These are phyloP conservation scores for Zizania latifolia DNA, from an alignment of 176 grass and related monocot species.

Conservation along the genomic window DNA sequence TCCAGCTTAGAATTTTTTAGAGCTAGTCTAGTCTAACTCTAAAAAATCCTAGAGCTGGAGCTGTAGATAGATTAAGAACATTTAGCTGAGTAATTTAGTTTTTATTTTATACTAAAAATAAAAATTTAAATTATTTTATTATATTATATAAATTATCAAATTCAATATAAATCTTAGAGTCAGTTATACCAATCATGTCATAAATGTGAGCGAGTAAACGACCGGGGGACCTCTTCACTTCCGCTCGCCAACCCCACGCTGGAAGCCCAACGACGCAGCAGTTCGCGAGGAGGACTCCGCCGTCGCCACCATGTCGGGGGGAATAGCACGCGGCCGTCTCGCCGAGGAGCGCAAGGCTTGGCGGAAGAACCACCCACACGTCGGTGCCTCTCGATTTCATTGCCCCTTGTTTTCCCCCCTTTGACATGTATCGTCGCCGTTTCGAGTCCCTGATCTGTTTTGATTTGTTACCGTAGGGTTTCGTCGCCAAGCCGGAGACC, in stretches of 20 bases:
- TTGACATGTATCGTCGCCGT: neutral
- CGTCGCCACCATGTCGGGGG: conserved; percentile 50
- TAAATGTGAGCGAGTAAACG: too few species aligned
- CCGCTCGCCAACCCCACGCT: neutral
- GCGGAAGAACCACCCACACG: conserved; percentile 95
- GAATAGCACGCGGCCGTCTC: conserved; percentile 81
- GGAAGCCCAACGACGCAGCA: neutral
- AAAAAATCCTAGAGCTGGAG: too few species aligned
- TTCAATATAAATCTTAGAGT: too few species aligned
- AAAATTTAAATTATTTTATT: too few species aligned
- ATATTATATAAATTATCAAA: too few species aligned
- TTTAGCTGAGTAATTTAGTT: too few species aligned
- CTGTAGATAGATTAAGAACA: too few species aligned
- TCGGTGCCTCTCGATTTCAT: conserved; percentile 17
- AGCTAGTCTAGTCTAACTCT: too few species aligned
- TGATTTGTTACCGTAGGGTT: conserved; percentile 37
- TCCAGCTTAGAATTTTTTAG: too few species aligned
- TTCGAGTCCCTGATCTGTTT: conserved; percentile 18
- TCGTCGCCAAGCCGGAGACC: conserved; percentile 88
- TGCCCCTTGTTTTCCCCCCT: neutral
- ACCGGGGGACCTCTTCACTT: neutral
- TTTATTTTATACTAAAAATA: too few species aligned
- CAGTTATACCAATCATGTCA: too few species aligned
- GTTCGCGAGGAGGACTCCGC: neutral
- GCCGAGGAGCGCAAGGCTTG: conserved; percentile 95